These are phyloP conservation scores for Jatropha curcas DNA, from an alignment of 345 rosid genomes.

Conservation along the genomic window DNA sequence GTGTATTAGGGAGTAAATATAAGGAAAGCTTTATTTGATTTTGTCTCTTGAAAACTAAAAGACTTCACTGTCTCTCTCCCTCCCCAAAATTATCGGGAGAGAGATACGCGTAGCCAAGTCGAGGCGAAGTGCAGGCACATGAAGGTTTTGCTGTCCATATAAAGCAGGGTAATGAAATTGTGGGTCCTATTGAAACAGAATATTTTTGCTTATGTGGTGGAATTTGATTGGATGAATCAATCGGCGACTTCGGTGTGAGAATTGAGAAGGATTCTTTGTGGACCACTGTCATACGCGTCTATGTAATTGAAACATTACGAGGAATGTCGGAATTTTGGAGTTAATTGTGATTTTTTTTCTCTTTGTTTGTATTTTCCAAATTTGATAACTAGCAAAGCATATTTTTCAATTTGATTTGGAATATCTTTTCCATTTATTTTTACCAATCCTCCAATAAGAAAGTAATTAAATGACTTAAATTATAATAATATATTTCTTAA, in stretches of 20 bases:
- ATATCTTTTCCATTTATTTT: too few relatives aligned
- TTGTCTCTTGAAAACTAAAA: background rate
- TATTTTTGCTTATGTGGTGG: constrained; percentile 3
- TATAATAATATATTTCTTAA: too few relatives aligned
- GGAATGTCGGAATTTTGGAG: background rate
- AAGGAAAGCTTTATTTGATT: background rate
- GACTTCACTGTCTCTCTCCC: background rate
- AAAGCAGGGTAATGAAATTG: background rate
- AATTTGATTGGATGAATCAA: background rate
- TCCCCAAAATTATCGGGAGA: background rate
- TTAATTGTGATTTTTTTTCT: too few relatives aligned
- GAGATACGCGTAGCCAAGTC: constrained; percentile 3
- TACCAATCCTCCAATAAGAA: too few relatives aligned
- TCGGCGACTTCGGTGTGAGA: background rate
- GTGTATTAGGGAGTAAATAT: background rate
- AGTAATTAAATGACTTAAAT: too few relatives aligned
- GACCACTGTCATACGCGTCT: background rate
- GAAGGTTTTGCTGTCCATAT: background rate
- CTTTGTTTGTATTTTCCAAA: too few relatives aligned
- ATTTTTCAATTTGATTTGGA: too few relatives aligned
- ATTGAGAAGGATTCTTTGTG: background rate
- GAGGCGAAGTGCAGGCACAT: background rate
- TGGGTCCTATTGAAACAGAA: background rate
- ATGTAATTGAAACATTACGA: background rate
- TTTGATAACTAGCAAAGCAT: too few relatives aligned